phyloP scores from a whole-genome alignment of 768 basidiomycete species.

The Collybiopsis confluens region DNA sequence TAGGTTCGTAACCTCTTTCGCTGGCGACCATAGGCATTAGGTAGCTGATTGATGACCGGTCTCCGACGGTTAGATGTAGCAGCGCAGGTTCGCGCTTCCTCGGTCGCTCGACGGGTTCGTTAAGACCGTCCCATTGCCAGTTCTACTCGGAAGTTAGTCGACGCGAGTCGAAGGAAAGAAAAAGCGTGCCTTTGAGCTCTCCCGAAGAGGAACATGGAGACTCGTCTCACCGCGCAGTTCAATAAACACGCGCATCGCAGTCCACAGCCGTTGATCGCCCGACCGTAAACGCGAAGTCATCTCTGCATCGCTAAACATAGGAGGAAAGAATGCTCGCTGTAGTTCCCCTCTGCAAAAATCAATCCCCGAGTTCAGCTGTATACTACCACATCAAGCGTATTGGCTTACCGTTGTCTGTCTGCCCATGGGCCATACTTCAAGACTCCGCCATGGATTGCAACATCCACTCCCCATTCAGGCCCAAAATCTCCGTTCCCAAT shows the following conservation, averaged over 20 bases:
- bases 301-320: slow-evolving; percentile 62
- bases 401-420: slow-evolving; percentile 76
- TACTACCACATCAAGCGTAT: not conserved
- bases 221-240: slow-evolving; percentile 76
- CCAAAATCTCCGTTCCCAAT: slow-evolving; percentile 83
- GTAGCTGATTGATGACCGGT: slow-evolving; percentile 83
- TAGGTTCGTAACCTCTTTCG: slow-evolving; percentile 70
- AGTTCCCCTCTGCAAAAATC: slow-evolving; percentile 54
- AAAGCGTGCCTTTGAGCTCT: slow-evolving; percentile 71
- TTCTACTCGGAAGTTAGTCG: slow-evolving; percentile 48
- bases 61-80: slow-evolving; percentile 70
- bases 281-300: slow-evolving; percentile 57
- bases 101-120: slow-evolving; percentile 41
- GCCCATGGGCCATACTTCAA: slow-evolving; percentile 95
- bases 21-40: slow-evolving; percentile 77
- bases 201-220: slow-evolving; percentile 85
- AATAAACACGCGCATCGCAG: slow-evolving; percentile 73
- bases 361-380: not conserved
- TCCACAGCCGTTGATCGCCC: slow-evolving; percentile 82
- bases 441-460: slow-evolving; percentile 71
- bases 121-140: slow-evolving; percentile 85
- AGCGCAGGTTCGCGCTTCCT: slow-evolving; percentile 63
- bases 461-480: slow-evolving; percentile 92
- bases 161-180: slow-evolving; percentile 6
- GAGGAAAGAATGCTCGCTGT: slow-evolving; percentile 81